Evolutionary conservation across 73 alveolate species (phyloP).

Genomic region (Effrenium voratum): DNA sequence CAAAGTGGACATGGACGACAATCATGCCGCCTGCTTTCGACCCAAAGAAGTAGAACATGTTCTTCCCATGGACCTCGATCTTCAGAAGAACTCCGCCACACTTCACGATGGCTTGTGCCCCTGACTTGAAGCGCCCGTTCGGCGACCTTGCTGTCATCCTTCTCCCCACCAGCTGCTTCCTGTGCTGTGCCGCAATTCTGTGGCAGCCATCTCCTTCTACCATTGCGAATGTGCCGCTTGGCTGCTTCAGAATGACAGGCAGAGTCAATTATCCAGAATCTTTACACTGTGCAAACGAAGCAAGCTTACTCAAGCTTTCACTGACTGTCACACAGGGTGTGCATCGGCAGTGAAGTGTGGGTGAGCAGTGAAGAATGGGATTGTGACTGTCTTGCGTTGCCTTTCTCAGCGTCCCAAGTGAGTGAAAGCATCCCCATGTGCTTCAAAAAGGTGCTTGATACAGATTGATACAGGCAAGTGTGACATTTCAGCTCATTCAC

Average conservation of each 20-base stretch:
- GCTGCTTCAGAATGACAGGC: not conserved
- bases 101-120: constrained; percentile 47
- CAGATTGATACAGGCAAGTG: too few species aligned
- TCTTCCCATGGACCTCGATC: constrained; percentile 80
- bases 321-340: too few species aligned
- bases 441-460: too few species aligned
- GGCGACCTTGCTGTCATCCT: constrained; percentile 59
- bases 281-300: not conserved
- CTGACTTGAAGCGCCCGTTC: constrained; percentile 47
- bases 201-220: constrained; percentile 85
- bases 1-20: constrained; percentile 78
- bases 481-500: too few species aligned
- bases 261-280: not conserved
- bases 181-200: constrained; percentile 82
- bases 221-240: not conserved
- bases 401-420: too few species aligned
- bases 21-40: not conserved
- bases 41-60: constrained; percentile 80
- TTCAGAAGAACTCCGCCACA: constrained; percentile 36
- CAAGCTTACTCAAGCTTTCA: too few species aligned
- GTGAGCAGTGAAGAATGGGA: too few species aligned
- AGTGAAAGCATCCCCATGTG: too few species aligned
- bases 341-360: too few species aligned
- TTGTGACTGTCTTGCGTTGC: too few species aligned
- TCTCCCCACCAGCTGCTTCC: constrained; percentile 53